Percentiles rank a stretch among this genome's conserved stretches.
phyloP scores from a whole-genome alignment of 2,329 filamentous ascomycete genomes.

The Calonectria leucothoes region DNA sequence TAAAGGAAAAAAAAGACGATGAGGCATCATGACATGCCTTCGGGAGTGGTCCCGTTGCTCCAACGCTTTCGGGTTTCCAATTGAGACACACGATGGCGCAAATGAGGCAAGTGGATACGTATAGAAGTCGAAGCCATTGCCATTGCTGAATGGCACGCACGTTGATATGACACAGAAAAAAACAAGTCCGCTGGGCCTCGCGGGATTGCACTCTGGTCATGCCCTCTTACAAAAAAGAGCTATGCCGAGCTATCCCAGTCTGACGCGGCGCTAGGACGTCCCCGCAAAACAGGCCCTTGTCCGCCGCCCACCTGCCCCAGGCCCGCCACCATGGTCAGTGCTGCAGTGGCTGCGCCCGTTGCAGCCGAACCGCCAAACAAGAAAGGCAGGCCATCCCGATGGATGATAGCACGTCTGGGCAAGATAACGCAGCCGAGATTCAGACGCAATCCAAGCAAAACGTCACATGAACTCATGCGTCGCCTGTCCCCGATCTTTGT shows the following conservation, averaged over 20 bases:
- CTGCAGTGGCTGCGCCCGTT: background rate
- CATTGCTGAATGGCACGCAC: background rate
- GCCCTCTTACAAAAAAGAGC: background rate
- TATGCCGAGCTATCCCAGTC: background rate
- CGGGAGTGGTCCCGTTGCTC: background rate
- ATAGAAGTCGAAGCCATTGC: background rate
- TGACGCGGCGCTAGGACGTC: background rate
- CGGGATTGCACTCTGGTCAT: background rate
- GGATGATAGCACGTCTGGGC: slow-evolving; percentile 5
- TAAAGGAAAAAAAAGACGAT: slow-evolving; percentile 3
- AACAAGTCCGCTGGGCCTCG: background rate
- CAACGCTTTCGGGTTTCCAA: background rate
- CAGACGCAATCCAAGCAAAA: background rate
- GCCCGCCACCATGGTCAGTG: background rate
- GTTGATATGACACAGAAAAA: background rate
- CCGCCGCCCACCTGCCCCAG: background rate
- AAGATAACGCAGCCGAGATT: slow-evolving; percentile 7
- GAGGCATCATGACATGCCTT: slow-evolving; percentile 1
- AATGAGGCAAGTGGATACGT: slow-evolving; percentile 14
- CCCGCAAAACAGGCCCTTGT: background rate
- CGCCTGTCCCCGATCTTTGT: background rate
- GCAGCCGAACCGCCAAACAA: background rate
- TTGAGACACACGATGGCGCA: background rate
- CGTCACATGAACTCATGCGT: slow-evolving; percentile 14
- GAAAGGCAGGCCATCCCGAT: slow-evolving; percentile 30